A percentile compares a stretch with the other conserved stretches of the same genome.
Conservation (phyloP, 208 protist species). For the Borovskyia barvae region DNA sequence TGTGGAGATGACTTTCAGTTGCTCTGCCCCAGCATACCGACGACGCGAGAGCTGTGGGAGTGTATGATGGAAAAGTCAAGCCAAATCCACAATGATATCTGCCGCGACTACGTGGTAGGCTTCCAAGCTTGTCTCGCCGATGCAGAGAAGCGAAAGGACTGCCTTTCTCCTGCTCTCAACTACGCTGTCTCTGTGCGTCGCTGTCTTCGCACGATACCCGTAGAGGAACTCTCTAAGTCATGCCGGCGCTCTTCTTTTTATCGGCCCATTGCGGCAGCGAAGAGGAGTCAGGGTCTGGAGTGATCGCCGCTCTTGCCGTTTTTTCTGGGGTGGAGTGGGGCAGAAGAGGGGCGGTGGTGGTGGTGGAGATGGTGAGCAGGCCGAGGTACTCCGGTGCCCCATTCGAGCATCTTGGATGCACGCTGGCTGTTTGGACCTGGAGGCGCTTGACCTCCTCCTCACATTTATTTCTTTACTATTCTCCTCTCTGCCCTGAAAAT, state of each 20-base stretch:
- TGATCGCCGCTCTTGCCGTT: no score
- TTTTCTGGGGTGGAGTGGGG: no score
- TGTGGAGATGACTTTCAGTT: conserved; percentile 31
- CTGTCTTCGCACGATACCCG: conserved; percentile 25
- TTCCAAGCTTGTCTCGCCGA: conserved; percentile 31
- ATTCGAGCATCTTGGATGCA: no score
- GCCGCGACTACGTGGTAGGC: conserved; percentile 32
- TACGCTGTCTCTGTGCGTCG: conserved; percentile 27
- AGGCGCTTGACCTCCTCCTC: not conserved
- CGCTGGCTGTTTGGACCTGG: not conserved
- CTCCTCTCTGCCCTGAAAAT: not conserved
- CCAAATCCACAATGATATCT: conserved; percentile 23
- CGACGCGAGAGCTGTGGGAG: conserved; percentile 23
- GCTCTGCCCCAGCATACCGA: conserved; percentile 12
- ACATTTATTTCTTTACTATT: not conserved
- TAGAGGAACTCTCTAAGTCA: conserved; percentile 13
- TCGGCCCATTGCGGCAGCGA: conserved; percentile 20
- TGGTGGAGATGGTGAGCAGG: no score
- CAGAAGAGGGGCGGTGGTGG: no score
- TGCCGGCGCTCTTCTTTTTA: conserved; percentile 39
- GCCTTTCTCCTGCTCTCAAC: conserved; percentile 25
- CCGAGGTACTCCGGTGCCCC: no score
- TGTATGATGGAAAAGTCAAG: conserved; percentile 37
- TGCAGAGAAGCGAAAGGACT: conserved; percentile 27
- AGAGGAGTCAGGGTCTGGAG: no score